Percentiles rank a stretch among this genome's conserved stretches.
Evolutionary conservation across 108 stramenopile species (phyloP).

Genomic region (Stephanodiscus triporus): DNA sequence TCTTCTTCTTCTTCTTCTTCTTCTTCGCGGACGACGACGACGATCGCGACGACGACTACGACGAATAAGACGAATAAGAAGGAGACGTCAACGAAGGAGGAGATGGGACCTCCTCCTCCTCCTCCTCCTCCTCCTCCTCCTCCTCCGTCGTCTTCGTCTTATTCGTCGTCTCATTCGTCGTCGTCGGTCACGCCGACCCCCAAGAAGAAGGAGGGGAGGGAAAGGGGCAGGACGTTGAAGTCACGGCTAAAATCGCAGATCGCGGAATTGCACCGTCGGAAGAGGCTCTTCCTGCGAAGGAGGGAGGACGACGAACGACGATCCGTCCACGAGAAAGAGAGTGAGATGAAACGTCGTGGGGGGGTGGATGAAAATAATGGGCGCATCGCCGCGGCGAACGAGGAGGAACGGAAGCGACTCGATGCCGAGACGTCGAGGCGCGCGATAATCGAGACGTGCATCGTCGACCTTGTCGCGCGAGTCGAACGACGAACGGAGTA

Average conservation of each 20-base stretch:
- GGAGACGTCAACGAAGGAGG: no score
- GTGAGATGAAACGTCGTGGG: slow-evolving; percentile 14
- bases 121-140: no score
- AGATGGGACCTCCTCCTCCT: no score
- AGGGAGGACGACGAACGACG: slow-evolving; percentile 23
- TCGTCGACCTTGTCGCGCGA: not conserved
- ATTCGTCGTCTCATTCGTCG: no score
- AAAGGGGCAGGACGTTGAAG: slow-evolving; percentile 22
- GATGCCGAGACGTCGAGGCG: no score
- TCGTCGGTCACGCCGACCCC: not conserved
- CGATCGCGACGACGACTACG: not conserved
- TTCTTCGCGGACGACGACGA: not conserved
- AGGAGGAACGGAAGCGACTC: slow-evolving; percentile 20
- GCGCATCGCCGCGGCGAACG: slow-evolving; percentile 6
- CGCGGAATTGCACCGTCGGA: slow-evolving; percentile 55
- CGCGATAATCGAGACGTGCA: not conserved
- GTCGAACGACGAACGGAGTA: slow-evolving; percentile 21
- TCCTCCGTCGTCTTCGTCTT: no score
- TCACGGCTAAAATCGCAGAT: slow-evolving; percentile 69
- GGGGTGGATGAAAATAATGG: slow-evolving; percentile 33
- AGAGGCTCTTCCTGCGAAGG: slow-evolving; percentile 39
- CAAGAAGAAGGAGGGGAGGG: no score
- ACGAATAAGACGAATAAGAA: not conserved
- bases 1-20: no score
- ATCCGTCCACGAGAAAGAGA: slow-evolving; percentile 3